Percentiles rank a stretch among this genome's conserved stretches.
Conservation (phyloP, 1,284 basidiomycete genomes). For the Baeospora myosura region DNA sequence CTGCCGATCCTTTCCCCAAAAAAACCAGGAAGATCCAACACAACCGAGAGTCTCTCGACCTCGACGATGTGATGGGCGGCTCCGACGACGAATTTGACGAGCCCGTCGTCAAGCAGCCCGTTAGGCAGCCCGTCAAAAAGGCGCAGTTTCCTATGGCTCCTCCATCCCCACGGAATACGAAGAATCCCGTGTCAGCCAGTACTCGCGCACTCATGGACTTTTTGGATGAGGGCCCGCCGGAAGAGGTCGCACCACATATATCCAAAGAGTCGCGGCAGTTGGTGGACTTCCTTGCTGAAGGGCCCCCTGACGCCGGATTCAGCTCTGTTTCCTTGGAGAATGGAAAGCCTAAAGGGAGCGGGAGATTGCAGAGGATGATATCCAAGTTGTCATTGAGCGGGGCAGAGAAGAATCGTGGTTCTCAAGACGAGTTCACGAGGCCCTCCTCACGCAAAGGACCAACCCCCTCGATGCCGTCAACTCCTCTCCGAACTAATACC, state of each 20-base stretch:
- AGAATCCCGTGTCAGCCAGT: constrained; percentile 30
- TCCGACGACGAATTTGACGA: constrained; percentile 47
- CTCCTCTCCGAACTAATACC: constrained; percentile 18
- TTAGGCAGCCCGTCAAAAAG: constrained; percentile 20
- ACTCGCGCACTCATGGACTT: constrained; percentile 65
- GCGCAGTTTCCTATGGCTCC: constrained; percentile 22
- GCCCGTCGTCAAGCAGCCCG: constrained; percentile 17
- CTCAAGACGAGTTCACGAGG: constrained; percentile 14
- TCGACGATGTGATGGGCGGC: constrained; percentile 66
- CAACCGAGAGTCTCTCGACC: constrained; percentile 60
- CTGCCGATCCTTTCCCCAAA: constrained; percentile 28
- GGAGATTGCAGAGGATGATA: constrained; percentile 70
- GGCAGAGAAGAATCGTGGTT: constrained; percentile 32
- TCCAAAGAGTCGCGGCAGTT: constrained; percentile 20
- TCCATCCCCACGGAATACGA: constrained; percentile 11
- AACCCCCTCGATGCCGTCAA: constrained; percentile 16
- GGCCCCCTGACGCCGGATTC: constrained; percentile 24
- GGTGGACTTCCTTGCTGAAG: constrained; percentile 23
- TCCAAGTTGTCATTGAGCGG: constrained; percentile 59
- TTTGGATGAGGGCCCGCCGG: constrained; percentile 55
- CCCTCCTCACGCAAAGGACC: constrained; percentile 13
- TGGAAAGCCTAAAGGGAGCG: constrained; percentile 40
- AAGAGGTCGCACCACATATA: constrained; percentile 21
- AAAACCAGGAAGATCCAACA: constrained; percentile 45
- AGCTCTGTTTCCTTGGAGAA: constrained; percentile 5